A percentile compares a stretch with the other conserved stretches of the same genome.
Conservation (phyloP, 176 grass and related monocot species). For the Miscanthus lutarioriparius region DNA sequence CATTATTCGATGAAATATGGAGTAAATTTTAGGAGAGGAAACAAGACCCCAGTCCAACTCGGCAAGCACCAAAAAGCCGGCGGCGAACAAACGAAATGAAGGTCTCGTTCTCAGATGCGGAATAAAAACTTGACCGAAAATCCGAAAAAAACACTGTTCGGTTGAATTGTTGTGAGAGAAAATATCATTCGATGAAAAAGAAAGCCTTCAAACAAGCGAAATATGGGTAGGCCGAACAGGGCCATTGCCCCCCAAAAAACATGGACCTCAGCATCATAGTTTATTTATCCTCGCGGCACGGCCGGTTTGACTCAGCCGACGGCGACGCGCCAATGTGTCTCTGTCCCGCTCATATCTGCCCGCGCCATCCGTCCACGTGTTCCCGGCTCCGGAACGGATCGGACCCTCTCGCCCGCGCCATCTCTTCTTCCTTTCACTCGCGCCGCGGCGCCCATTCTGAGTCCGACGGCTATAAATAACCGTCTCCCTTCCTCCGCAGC, state of each 20-base stretch:
- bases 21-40: no score
- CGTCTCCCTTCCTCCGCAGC: background rate
- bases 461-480: background rate
- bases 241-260: background rate
- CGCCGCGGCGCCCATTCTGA: background rate
- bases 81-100: background rate
- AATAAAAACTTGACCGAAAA: no score
- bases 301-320: conserved; percentile 33
- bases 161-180: no score
- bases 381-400: background rate
- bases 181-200: no score
- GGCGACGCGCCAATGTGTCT: conserved; percentile 34
- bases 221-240: no score
- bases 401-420: background rate
- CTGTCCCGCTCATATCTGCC: conserved; percentile 15
- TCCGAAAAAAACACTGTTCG: no score
- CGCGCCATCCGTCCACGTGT: conserved; percentile 50
- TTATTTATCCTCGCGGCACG: background rate
- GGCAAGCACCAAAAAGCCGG: background rate
- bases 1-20: no score
- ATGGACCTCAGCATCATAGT: background rate
- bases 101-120: no score
- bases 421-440: background rate
- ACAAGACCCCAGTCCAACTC: background rate
- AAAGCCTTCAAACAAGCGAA: no score